Conservation (phyloP, 805 yeast genomes). For the Maudiozyma saulgeensis region DNA sequence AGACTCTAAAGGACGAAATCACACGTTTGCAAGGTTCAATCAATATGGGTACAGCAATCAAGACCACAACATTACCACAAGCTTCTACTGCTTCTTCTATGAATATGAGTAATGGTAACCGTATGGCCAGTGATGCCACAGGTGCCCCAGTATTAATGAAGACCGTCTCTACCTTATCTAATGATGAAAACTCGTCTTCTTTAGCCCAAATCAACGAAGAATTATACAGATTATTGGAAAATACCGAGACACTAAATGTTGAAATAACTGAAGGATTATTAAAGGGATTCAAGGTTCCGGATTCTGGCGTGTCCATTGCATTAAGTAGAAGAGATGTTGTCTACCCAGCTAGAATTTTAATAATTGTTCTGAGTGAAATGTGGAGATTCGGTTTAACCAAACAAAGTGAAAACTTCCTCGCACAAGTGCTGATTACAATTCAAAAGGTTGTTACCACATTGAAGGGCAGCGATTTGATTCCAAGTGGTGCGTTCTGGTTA, state of each 20-base stretch:
- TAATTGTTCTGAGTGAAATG: conserved; percentile 89
- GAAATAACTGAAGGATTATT: conserved; percentile 83
- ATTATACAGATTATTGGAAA: conserved; percentile 58
- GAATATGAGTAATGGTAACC: neutral
- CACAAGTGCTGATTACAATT: conserved; percentile 78
- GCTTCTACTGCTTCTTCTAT: conserved; percentile 14
- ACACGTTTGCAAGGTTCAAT: conserved; percentile 33
- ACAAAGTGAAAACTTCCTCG: conserved; percentile 84
- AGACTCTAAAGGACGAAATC: conserved; percentile 39
- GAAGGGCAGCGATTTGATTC: conserved; percentile 77
- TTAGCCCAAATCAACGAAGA: conserved; percentile 68
- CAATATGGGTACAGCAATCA: conserved; percentile 22
- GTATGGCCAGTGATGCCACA: conserved; percentile 15
- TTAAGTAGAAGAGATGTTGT: conserved; percentile 81
- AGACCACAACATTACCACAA: conserved; percentile 24
- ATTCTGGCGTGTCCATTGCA: conserved; percentile 74
- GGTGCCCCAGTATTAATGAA: conserved; percentile 7
- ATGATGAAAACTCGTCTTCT: conserved; percentile 28
- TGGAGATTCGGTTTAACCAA: conserved; percentile 93
- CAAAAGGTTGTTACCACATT: conserved; percentile 73
- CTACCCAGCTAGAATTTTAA: conserved; percentile 92
- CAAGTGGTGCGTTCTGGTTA: conserved; percentile 95
- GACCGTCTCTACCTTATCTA: neutral
- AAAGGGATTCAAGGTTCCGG: conserved; percentile 77
- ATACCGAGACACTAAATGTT: conserved; percentile 60